Evolutionary conservation across 2,329 filamentous ascomycete genomes (phyloP), one percentile per base, ranked within the genome.

Genomic region (Ascochyta pisi): DNA sequence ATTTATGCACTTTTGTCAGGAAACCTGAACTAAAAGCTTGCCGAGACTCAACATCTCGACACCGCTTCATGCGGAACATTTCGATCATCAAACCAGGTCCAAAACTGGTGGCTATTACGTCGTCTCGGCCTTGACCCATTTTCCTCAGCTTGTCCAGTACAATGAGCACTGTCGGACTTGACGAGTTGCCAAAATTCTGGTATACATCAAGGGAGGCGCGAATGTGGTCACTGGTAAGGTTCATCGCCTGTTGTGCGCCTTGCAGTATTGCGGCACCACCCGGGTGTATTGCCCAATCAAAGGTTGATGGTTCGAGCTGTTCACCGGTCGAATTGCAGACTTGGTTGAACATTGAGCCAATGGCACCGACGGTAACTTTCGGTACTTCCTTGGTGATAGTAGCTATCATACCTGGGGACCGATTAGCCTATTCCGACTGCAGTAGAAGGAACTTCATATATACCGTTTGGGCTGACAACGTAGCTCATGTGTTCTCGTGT

Each of bases 201-300:
- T 91, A 91, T 16, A 86, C 84, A 58, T 89, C 84, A 67, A 88
- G 89, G 55, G 85, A 88, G n/a, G 87, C 87, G 43, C 86, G 81
- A 77, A 90, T 85, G 62, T 89, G 87, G 63, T 88, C 84, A 0
- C 86, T 76, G 0, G 79, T 80, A 42, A 90, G 81, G 6, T 75
- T 70, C 78, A 91, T 80, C 1, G 78, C 79, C 38, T 77, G 77
- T 69, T 89, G 84, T 0, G 88, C 85, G 0, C 86, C 86, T 0
- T 85, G 81, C 2, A 91, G 77, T 38, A 91, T 89, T 1, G 86
- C 86, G 0, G 85, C 80, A 16, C 88, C 88, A 4, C 88, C 88
- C 0, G 88, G 88, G 63, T 91, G 88, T 68, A 91, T 82, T 0
- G 87, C 88, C 88, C 88, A 91, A 76, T 91, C 88, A 61, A 89